Evolutionary conservation across 2,329 filamentous ascomycete species (phyloP), one percentile per base, ranked within the genome.

Genomic region (Ophiostoma triangulosporum): DNA sequence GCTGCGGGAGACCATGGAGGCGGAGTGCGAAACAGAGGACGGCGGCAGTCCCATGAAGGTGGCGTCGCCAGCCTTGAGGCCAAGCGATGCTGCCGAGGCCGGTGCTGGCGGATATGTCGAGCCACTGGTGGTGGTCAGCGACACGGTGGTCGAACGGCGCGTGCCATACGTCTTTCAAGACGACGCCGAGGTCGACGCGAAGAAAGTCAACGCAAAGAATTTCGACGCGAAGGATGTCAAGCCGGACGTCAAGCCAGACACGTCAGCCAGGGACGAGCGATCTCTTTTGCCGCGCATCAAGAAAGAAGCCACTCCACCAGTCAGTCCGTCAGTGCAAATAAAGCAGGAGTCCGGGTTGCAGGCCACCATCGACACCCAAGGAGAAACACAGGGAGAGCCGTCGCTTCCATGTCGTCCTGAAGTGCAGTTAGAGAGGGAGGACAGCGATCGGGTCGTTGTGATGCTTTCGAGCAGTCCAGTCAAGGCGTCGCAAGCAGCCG

Each of bases 1-100:
- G 60, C 52, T 81, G 38, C 63, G 45, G 50, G 54, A 54, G 35
- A 24, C 8, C 40, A 48, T 50, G 24, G 56, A 50, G 15, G 53
- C 50, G 4, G 57, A 49, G 12, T 36, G 57, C 6, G 48, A 52
- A 38, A 56, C 54, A 22, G 56, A 57, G 48, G 38, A 35, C n/a
- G 54, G n/a, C n/a, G n/a, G n/a, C n/a, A n/a, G n/a, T n/a, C n/a
- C n/a, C n/a, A 59, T 17, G 17, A 51, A 14, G 53, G 17, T 8
- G 31, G n/a, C 17, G 20, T 45, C 8, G 17, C 1, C 12, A 15
- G 43, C 9, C 11, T 6, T 15, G 20, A 51, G 17, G 17, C 1
- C 9, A 14, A 51, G 20, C 20, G 11, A n/a, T 35, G 31, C 29
- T 17, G 22, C 24, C 5, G 43, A 33, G n/a, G 20, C 22, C 7